phyloP scores from a whole-genome alignment of 225 moss, liverwort and hornwort genomes.

The Neckera pumila region DNA sequence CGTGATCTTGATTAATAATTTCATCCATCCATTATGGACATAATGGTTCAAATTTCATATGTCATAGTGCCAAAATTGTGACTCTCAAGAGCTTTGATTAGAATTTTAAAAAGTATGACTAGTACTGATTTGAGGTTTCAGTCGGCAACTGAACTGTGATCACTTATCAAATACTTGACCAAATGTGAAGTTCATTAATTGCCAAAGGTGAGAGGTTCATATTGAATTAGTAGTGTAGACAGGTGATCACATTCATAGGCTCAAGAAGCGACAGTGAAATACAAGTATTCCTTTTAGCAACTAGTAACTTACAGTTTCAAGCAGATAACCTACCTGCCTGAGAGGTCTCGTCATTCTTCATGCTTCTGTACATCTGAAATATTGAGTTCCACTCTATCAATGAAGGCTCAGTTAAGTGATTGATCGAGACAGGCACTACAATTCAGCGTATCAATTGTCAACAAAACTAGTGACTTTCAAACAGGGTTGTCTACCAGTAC shows the following conservation, averaged over 20 bases:
- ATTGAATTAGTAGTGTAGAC: background rate
- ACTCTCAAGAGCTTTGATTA: background rate
- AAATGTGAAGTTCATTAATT: background rate
- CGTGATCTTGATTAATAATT: background rate
- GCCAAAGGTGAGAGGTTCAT: too few species aligned
- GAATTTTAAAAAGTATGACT: too few species aligned
- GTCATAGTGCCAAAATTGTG: background rate
- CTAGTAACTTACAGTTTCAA: background rate
- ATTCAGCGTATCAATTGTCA: background rate
- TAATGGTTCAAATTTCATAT: background rate
- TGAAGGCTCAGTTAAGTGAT: background rate
- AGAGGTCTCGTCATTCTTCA: constrained; percentile 54
- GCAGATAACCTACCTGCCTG: constrained; percentile 15
- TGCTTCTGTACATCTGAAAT: constrained; percentile 69
- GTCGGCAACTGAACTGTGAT: background rate
- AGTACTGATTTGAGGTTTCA: background rate
- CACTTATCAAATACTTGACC: background rate
- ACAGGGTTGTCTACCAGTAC: background rate
- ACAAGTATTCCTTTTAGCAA: background rate
- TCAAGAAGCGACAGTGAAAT: background rate
- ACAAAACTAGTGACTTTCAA: background rate
- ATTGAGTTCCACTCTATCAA: background rate
- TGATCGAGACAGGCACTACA: background rate
- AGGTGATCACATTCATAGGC: background rate
- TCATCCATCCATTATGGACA: background rate